Evolutionary conservation across 1,284 basidiomycete species (phyloP).

Genomic region (Ustilago nuda): DNA sequence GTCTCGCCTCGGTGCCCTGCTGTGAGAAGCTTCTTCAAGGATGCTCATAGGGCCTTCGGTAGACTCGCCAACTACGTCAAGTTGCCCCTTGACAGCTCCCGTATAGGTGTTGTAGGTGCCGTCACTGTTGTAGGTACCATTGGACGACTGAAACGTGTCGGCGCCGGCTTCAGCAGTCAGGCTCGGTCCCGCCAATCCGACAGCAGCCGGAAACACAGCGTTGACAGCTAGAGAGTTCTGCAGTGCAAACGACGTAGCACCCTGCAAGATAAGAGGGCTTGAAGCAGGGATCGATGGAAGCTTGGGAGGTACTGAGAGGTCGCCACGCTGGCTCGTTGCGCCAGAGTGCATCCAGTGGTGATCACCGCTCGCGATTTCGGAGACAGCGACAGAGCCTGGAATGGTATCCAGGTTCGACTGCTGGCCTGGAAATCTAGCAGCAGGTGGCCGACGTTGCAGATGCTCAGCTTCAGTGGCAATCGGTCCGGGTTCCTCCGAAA

Average conservation of each 20-base stretch:
- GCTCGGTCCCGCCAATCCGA: not conserved
- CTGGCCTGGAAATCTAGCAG: slow-evolving; percentile 18
- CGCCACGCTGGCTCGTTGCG: not conserved
- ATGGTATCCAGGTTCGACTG: slow-evolving; percentile 30
- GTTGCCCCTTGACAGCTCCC: slow-evolving; percentile 24
- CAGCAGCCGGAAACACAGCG: not conserved
- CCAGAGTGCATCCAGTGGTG: slow-evolving; percentile 27
- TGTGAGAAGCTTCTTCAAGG: slow-evolving; percentile 12
- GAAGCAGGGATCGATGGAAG: slow-evolving; percentile 33
- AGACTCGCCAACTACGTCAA: slow-evolving; percentile 29
- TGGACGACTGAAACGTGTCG: slow-evolving; percentile 19
- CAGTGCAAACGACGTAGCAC: slow-evolving; percentile 14
- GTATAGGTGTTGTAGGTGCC: slow-evolving; percentile 42
- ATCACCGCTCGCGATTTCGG: slow-evolving; percentile 28
- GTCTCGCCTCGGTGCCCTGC: slow-evolving; percentile 11
- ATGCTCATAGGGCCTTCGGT: slow-evolving; percentile 10
- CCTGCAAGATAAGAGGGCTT: slow-evolving; percentile 31
- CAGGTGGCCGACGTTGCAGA: slow-evolving; percentile 19
- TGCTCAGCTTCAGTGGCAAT: slow-evolving; percentile 11
- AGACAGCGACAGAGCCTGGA: slow-evolving; percentile 32
- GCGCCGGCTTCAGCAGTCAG: slow-evolving; percentile 18
- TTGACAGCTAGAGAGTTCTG: not conserved
- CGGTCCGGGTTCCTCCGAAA: slow-evolving; percentile 11
- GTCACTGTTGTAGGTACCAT: slow-evolving; percentile 28
- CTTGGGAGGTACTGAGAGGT: slow-evolving; percentile 22